These are phyloP conservation scores for Termitomyces sp. DNA, from an alignment of 768 basidiomycete species.

Conservation along the genomic window DNA sequence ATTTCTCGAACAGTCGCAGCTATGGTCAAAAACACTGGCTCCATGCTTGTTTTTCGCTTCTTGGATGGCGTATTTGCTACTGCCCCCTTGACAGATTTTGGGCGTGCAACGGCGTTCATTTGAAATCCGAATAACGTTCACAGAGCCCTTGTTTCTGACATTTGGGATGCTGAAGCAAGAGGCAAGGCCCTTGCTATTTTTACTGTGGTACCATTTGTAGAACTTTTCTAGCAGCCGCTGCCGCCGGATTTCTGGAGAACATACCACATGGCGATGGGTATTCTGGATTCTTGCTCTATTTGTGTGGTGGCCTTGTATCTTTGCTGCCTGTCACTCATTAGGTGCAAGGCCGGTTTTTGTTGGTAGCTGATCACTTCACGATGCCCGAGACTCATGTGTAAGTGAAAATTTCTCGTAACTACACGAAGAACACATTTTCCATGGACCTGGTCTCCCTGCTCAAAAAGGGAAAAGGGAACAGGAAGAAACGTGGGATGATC, in stretches of 20 bases:
- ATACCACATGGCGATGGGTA: slow-evolving; percentile 57
- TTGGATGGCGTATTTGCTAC: slow-evolving; percentile 67
- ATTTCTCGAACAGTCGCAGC: slow-evolving; percentile 62
- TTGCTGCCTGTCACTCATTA: background rate
- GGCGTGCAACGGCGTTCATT: slow-evolving; percentile 27
- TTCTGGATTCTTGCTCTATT: slow-evolving; percentile 62
- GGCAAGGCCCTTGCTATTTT: slow-evolving; percentile 66
- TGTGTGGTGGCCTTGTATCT: slow-evolving; percentile 24
- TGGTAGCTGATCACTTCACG: slow-evolving; percentile 45
- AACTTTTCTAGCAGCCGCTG: slow-evolving; percentile 55
- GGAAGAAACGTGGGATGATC: slow-evolving; percentile 44
- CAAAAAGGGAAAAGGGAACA: slow-evolving; percentile 44
- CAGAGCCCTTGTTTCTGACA: slow-evolving; percentile 49
- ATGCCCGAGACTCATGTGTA: slow-evolving; percentile 66
- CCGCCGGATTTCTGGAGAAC: slow-evolving; percentile 40
- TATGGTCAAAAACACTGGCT: slow-evolving; percentile 51
- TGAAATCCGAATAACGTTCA: background rate
- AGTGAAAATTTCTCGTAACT: slow-evolving; percentile 10
- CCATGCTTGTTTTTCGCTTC: slow-evolving; percentile 66
- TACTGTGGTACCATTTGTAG: slow-evolving; percentile 61
- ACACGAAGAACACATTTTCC: background rate
- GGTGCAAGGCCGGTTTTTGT: slow-evolving; percentile 42
- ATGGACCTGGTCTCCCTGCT: slow-evolving; percentile 51
- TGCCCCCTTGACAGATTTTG: slow-evolving; percentile 64
- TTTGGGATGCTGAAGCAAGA: slow-evolving; percentile 57